phyloP scores from a whole-genome alignment of 140 eudicot genomes.

The Stevia rebaudiana region DNA sequence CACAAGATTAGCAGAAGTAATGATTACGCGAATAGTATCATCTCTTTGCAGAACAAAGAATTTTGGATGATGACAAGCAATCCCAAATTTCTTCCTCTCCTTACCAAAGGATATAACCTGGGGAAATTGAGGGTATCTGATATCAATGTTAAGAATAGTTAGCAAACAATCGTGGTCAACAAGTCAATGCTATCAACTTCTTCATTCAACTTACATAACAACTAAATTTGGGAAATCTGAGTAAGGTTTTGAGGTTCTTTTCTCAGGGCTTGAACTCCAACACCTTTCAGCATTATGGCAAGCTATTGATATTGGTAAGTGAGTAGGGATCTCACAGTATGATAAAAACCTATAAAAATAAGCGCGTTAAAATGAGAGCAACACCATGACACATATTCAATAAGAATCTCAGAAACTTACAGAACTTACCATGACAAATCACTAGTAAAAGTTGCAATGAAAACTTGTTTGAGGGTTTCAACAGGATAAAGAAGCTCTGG shows the following conservation, averaged over 20 bases:
- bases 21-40: conserved; percentile 65
- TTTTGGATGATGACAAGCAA: conserved; percentile 92
- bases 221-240: conserved; percentile 69
- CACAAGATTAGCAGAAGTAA: conserved; percentile 84
- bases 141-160: conserved; percentile 26
- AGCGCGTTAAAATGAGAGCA: conserved; percentile 2
- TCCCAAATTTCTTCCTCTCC: conserved; percentile 68
- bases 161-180: conserved; percentile 21
- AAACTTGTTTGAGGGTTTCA: conserved; percentile 49
- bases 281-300: conserved; percentile 83
- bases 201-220: conserved; percentile 59
- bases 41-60: conserved; percentile 75
- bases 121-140: conserved; percentile 91
- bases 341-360: conserved; percentile 60
- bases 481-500: conserved; percentile 83
- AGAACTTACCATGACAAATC: conserved; percentile 64
- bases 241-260: conserved; percentile 56
- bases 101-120: conserved; percentile 82
- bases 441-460: conserved; percentile 83
- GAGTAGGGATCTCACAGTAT: conserved; percentile 63
- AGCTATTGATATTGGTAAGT: conserved; percentile 72
- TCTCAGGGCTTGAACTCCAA: conserved; percentile 70
- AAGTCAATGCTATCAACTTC: conserved; percentile 17
- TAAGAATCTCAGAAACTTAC: background rate
- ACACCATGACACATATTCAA: background rate